Evolutionary conservation across 495 filamentous ascomycete genomes (phyloP), one percentile per base, ranked within the genome.

Genomic region (Chaetomium tenue): DNA sequence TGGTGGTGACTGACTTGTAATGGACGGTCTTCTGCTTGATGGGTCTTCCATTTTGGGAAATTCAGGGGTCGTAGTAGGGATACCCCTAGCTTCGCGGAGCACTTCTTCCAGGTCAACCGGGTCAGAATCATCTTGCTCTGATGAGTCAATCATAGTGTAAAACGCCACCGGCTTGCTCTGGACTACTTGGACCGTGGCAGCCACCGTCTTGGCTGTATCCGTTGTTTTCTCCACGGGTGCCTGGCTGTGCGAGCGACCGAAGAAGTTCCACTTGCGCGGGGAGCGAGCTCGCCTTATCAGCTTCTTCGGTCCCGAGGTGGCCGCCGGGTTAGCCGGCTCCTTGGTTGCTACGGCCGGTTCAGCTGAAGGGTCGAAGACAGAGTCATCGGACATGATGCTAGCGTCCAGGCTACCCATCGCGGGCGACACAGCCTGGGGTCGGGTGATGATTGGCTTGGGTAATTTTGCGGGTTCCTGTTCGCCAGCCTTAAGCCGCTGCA

Each of bases 121-220:
- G 28, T 84, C 83, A 9, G 82, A 70, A 58, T 89, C 88, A 4
- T 87, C 87, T 62, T 84, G 84, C 65, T 93, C 90, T 3, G 84
- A 86, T 33, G 84, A 79, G 66, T 94, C 92, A 59, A 94, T 81
- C 66, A 94, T 79, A 2, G 91, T 90, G 74, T 97, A 97, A 70
- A 95, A 92, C 3, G 92, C 87, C 1, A 82, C 68, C 7, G 82
- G 73, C 52, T 83, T 83, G 39, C 65, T 69, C 58, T 70, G 72
- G 25, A 75, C 72, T 18, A 77, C 69, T 60, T 79, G 71, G 23
- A 82, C 80, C 16, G 78, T 68, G 2, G 80, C 75, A 2, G 79
- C 68, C 25, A 81, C 75, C 39, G 76, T 74, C 44, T 75, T 74
- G 30, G 76, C 61, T 4, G 78, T 71, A 15, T 80, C 71, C 22